A percentile compares a stretch with the other conserved stretches of the same genome.
These are phyloP conservation scores for Suillus tomentosus DNA, from an alignment of 768 basidiomycete species.

Conservation along the genomic window DNA sequence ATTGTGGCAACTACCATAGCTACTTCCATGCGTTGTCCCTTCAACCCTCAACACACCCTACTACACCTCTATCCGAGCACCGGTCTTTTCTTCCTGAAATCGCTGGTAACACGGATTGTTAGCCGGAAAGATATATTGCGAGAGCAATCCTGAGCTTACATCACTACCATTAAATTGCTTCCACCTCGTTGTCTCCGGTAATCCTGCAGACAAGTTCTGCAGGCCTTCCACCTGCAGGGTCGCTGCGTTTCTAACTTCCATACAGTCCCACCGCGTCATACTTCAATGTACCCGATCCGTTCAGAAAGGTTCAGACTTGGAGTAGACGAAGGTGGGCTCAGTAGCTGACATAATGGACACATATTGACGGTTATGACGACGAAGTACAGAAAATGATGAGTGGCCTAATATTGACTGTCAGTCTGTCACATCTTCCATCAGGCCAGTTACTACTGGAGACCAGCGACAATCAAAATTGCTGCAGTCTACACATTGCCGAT, in stretches of 20 bases:
- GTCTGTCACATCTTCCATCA: not conserved
- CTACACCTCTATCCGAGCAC: not conserved
- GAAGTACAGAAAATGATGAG: not conserved
- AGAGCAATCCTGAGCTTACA: not conserved
- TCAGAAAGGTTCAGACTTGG: not conserved
- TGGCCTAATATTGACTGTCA: not conserved
- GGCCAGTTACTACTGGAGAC: not conserved
- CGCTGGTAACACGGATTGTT: not conserved
- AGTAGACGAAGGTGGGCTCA: not conserved
- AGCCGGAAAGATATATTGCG: not conserved
- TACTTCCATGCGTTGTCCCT: not conserved
- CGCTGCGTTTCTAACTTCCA: no score
- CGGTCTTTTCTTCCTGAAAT: not conserved
- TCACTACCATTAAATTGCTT: not conserved
- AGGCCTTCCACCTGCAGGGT: not conserved
- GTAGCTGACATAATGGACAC: not conserved
- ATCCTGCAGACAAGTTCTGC: not conserved
- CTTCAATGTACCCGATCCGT: not conserved
- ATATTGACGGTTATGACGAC: constrained; percentile 1
- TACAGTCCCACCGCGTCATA: not conserved
- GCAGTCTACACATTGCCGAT: not conserved
- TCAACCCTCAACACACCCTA: not conserved
- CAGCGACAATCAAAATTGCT: not conserved
- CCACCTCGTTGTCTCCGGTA: not conserved
- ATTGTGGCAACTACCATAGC: not conserved